Evolutionary conservation across 2,329 filamentous ascomycete genomes (phyloP).

Genomic region (Penicillium glabrum): DNA sequence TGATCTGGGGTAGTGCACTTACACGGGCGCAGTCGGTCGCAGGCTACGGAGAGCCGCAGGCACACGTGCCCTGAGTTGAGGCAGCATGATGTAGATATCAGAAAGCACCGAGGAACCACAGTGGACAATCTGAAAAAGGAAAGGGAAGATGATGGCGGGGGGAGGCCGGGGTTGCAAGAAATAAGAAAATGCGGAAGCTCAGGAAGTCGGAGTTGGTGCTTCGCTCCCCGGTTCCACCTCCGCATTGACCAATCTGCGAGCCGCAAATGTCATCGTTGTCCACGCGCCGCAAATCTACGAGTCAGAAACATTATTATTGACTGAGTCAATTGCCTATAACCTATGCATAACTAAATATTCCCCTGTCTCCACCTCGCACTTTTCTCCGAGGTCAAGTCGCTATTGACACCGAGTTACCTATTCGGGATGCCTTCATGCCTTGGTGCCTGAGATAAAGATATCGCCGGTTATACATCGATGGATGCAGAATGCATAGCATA

Average conservation of each 20-base stretch:
- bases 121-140: constrained; percentile 5
- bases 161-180: constrained; percentile 15
- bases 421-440: not conserved
- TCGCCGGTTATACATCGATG: not conserved
- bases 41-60: constrained; percentile 28
- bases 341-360: not conserved
- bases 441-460: not conserved
- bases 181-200: constrained; percentile 17
- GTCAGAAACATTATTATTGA: not conserved
- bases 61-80: constrained; percentile 26
- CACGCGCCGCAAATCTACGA: not conserved
- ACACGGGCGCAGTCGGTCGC: constrained; percentile 17
- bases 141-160: constrained; percentile 11
- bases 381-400: not conserved
- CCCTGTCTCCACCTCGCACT: not conserved
- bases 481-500: not conserved
- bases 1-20: constrained; percentile 6
- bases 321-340: not conserved
- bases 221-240: constrained; percentile 18
- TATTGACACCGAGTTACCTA: not conserved
- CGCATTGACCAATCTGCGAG: constrained; percentile 8
- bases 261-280: constrained; percentile 15
- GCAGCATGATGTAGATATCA: constrained; percentile 18
- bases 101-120: constrained; percentile 11
- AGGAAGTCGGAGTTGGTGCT: constrained; percentile 15